Evolutionary conservation across 2,329 filamentous ascomycete species (phyloP), one percentile per base, ranked within the genome.

Genomic region (Berkeleyomyces basicola): DNA sequence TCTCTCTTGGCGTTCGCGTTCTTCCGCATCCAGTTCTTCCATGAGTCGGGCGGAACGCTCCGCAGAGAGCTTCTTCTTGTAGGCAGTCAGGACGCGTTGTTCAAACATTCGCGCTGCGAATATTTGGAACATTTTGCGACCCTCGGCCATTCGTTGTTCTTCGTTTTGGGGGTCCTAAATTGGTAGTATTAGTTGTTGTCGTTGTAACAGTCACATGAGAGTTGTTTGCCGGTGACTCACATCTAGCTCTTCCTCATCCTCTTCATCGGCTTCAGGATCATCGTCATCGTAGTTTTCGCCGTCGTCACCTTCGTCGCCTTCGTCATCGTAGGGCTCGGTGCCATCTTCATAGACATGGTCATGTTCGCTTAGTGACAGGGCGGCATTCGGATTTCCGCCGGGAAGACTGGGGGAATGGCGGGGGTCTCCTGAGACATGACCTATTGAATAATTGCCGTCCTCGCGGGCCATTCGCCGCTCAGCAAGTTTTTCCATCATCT

Each of bases 401-500:
- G 37, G 59, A 9, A 63, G 68, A 46, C 43, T 43, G 66, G 85
- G 84, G 59, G 89, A 88, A 71, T 63, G 62, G 37, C 46, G 59
- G 14, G 36, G 53, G 40, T 64, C 59, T 14, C 37, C 59, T 7
- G 23, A 7, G 6, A 43, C 14, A 33, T 63, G 61, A 10, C 42
- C 23, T 40, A 42, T 44, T 58, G 43, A 33, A 46, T 47, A 57
- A 46, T 43, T 58, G 37, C 96, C 90, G 75, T 93, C 91, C 77
- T 97, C 92, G 68, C 93, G 86, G 71, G 91, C 89, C 92, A 99
- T 96, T 69, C 93, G 84, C 69, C 92, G 88, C 76, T 99, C 93
- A 44, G 93, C 93, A 69, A 99, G 82, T 76, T 97, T 92, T 74
- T 99, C 93, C 93, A 99, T 99, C 93, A 99, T 99, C 73, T 99